Percentiles rank a stretch among this genome's conserved stretches.
Evolutionary conservation across 371 early-diverging fungal genomes (phyloP).

Genomic region (Mortierella sp.): DNA sequence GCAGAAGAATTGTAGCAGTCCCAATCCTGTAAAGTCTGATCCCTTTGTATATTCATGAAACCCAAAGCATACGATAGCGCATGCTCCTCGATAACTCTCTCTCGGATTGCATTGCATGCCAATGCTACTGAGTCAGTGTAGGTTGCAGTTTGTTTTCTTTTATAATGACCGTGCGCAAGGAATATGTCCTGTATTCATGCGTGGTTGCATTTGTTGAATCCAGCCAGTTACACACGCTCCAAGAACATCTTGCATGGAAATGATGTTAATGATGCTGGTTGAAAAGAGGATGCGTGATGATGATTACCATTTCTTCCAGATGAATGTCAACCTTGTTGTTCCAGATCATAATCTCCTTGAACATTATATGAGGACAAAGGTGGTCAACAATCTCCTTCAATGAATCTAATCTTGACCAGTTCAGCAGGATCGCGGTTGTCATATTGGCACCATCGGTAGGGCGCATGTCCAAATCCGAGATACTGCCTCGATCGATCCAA

Average conservation of each 20-base stretch:
- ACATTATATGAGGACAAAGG: constrained; percentile 72
- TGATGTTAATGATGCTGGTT: not conserved
- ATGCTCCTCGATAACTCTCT: not conserved
- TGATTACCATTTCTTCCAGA: constrained; percentile 62
- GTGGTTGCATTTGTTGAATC: too few relatives aligned
- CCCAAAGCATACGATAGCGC: constrained; percentile 35
- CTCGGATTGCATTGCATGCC: not conserved
- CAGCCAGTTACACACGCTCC: too few relatives aligned
- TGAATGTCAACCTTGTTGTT: constrained; percentile 67
- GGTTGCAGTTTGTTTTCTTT: not conserved
- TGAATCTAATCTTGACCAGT: constrained; percentile 57
- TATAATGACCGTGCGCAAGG: not conserved
- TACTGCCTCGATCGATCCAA: constrained; percentile 50
- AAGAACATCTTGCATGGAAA: not conserved
- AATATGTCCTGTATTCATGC: too few relatives aligned
- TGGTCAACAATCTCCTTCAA: constrained; percentile 63
- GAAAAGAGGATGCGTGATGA: not conserved
- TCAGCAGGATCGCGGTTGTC: constrained; percentile 66
- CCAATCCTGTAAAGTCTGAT: constrained; percentile 2
- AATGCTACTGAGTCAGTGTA: too few relatives aligned
- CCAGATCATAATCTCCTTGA: constrained; percentile 70
- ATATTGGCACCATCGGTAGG: constrained; percentile 67
- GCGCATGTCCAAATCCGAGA: constrained; percentile 59
- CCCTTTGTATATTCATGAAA: not conserved
- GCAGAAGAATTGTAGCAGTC: too few relatives aligned